Base-by-base conservation (phyloP, 164 flowering plant species). In the Paratinospora sagittata region DNA sequence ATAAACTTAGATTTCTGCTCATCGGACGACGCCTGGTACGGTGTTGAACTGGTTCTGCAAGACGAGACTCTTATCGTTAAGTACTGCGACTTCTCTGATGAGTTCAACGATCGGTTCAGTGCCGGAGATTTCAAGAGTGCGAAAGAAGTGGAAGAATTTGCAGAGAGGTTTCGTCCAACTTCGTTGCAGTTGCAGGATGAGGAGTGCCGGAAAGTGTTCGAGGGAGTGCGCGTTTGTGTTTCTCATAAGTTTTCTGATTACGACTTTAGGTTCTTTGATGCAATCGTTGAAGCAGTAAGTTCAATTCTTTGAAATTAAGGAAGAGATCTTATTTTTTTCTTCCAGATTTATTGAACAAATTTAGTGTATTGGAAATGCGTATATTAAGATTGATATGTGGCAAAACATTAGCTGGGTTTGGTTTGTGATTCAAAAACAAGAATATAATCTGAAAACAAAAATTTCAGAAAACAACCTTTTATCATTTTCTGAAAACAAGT, bases 1-100 rank as follows among this genome's bases (percentile, higher is more conserved):
- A 7, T 37, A 2, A 37, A 14, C 34, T 17, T 82, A 19, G 92
- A 88, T 70, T 86, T 76, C 77, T 74, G 75, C 30, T 12, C 66
- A 9, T 6, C 62, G 3, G 74, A 88, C 47, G 89, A 84, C 60
- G 88, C 92, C 5, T 85, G 90, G 90, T 85, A 87, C 63, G 66
- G 43, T 66, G 86, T 81, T n/a, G 3, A 24, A 0, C 27, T 85
- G 9, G 27, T 30, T 14, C 63, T 78, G 9, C 36, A 43, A 1
- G 36, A 30, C 3, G 75, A 79, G 14, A 75, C 52, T 0, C 78
- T 84, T 5, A 81, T 52, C 19, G 80, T 84, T 23, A 79, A 74
- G 72, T 82, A 72, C 73, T 3, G 6, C 2, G 45, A 67, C n/a
- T 77, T 82, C 57, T 8, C 75, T 2, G 73, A 73, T 16, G 65